Evolutionary conservation across 345 rosid species (phyloP), one percentile per base, ranked within the genome.

Genomic region (Hypericum perforatum): DNA sequence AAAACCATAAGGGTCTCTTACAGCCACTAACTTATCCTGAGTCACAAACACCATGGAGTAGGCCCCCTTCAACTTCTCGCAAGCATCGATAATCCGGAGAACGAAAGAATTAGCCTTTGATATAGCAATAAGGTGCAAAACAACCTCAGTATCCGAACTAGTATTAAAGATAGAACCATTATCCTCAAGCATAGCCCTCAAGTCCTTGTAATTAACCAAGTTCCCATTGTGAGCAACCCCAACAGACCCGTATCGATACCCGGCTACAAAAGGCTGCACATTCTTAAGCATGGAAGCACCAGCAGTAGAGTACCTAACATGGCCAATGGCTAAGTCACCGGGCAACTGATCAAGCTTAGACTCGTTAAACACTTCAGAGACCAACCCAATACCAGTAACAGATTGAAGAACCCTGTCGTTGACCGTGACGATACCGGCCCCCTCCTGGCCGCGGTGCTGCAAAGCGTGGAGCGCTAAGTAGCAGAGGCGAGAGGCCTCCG

Each of bases 151-250:
- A 73, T 92, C 98, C 44, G 94, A 82, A 49, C 81, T 85, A 40
- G 98, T 92, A 48, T 92, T 87, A 59, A 92, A 92, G 52, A 88
- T 92, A 0, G 96, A 85, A 38, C 98, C 98, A 49, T 70, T 76
- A 58, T 92, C 95, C 56, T 92, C 98, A 12, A 88, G 76, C 71
- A 54, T 68, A 13, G 76, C 85, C 52, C 98, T 75, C 15, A 92
- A 72, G 55, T 74, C 48, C 13, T 55, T 57, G 41, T 92, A 92
- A 53, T 92, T 92, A 8, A 92, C 98, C 44, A 92, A 70, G 60
- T 92, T 92, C 14, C 98, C 98, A 49, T 92, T 92, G 49, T 88
- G 96, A 0, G 96, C 98, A 49, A 92, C 98, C n/a, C 96, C 98
- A 12, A 92, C 79, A 1, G 92, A 87, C 1, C 98, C 98, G 36